Percentiles rank a stretch among this genome's conserved stretches.
phyloP scores from a whole-genome alignment of 192 early-diverging fungal genomes.

The Cladochytrium replicatum region DNA sequence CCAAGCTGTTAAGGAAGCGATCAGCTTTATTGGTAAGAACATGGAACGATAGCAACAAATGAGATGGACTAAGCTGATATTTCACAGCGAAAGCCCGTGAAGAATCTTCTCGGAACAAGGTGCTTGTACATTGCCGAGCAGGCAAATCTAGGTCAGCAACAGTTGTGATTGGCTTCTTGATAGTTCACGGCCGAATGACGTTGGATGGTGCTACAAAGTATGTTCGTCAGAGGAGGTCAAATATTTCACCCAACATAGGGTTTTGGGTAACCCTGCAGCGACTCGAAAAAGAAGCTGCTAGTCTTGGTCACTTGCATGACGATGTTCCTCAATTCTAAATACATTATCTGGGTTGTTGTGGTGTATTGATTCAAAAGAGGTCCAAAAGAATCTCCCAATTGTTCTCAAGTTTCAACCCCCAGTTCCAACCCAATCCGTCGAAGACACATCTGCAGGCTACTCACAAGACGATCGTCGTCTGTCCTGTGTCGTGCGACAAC shows the following conservation, averaged over 20 bases:
- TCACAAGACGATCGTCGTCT: no score
- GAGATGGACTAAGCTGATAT: neutral
- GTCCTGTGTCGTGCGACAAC: no score
- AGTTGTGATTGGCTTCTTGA: constrained; percentile 57
- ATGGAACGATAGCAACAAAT: constrained; percentile 1
- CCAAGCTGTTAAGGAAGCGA: constrained; percentile 44
- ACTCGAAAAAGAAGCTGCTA: constrained; percentile 53
- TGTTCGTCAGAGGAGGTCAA: constrained; percentile 50
- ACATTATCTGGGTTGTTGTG: no score
- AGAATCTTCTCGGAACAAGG: constrained; percentile 21
- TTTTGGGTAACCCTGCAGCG: constrained; percentile 60
- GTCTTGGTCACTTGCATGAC: no score
- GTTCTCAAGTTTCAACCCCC: no score
- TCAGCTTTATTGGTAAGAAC: constrained; percentile 55
- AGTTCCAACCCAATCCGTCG: no score
- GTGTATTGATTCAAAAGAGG: no score
- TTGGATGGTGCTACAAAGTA: constrained; percentile 55
- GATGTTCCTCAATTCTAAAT: no score
- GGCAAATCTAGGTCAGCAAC: constrained; percentile 63
- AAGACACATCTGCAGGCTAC: no score
- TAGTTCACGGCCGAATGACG: constrained; percentile 48
- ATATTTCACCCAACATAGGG: constrained; percentile 69
- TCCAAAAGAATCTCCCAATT: no score
- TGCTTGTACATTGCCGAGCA: constrained; percentile 71
- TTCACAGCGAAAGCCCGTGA: constrained; percentile 22